Conservation (phyloP, 768 basidiomycete species). For the Cyclocybe aegerita region DNA sequence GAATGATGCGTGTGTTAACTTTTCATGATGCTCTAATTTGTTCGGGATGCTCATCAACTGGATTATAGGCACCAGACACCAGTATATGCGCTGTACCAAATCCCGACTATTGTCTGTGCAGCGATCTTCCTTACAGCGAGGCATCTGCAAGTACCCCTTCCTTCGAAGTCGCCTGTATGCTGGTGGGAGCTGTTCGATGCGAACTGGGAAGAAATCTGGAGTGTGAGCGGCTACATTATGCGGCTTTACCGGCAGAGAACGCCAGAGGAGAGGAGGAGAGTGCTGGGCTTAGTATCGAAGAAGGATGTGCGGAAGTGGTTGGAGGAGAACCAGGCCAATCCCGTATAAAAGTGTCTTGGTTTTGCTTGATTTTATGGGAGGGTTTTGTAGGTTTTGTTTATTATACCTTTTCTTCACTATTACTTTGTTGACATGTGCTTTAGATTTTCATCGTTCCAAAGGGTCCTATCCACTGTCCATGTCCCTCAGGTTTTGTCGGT, state of each 20-base stretch:
- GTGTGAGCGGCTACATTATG: slow-evolving; percentile 82
- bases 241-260: slow-evolving; percentile 66
- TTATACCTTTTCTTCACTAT: background rate
- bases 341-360: slow-evolving; percentile 1
- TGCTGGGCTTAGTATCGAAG: slow-evolving; percentile 67
- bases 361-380: too few relatives aligned
- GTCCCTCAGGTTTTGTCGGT: too few relatives aligned
- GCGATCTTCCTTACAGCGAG: slow-evolving; percentile 83
- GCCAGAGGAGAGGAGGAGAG: slow-evolving; percentile 40
- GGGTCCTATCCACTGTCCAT: too few relatives aligned
- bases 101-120: slow-evolving; percentile 87
- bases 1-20: slow-evolving; percentile 95
- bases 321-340: slow-evolving; percentile 43
- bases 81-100: slow-evolving; percentile 85
- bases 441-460: too few relatives aligned
- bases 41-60: too few relatives aligned
- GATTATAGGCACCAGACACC: slow-evolving; percentile 84
- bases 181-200: slow-evolving; percentile 98
- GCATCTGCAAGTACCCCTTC: slow-evolving; percentile 70
- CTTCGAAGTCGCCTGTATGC: slow-evolving; percentile 63
- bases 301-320: slow-evolving; percentile 84
- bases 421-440: background rate
- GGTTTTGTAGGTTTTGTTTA: background rate
- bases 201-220: slow-evolving; percentile 85
- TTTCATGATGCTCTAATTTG: too few relatives aligned